phyloP scores from a whole-genome alignment of 768 basidiomycete genomes.

The Russula brevipes region DNA sequence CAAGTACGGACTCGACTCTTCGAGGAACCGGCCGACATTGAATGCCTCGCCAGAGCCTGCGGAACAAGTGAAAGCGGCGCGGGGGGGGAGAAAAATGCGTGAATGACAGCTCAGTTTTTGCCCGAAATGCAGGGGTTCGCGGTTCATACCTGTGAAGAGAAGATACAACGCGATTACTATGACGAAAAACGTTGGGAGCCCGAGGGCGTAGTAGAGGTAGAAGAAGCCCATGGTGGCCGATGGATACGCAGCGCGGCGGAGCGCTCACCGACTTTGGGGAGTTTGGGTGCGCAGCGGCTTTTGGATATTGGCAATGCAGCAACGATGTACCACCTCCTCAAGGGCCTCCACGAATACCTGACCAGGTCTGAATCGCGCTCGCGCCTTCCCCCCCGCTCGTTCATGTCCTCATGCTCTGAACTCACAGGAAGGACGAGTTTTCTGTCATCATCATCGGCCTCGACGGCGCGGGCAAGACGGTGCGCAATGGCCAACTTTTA shows the following conservation, averaged over 20 bases:
- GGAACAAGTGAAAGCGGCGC: background rate
- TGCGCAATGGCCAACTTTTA: slow-evolving; percentile 30
- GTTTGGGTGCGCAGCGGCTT: no score
- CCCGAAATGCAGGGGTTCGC: background rate
- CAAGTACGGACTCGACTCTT: slow-evolving; percentile 88
- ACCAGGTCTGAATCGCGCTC: slow-evolving; percentile 51
- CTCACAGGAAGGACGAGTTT: slow-evolving; percentile 77
- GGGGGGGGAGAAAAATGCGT: background rate
- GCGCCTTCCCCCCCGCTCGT: background rate
- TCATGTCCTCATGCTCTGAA: background rate
- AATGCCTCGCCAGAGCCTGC: slow-evolving; percentile 85
- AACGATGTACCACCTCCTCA: slow-evolving; percentile 89
- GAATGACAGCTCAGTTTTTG: background rate
- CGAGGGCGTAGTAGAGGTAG: slow-evolving; percentile 56
- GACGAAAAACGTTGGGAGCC: slow-evolving; percentile 60
- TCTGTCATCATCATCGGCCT: slow-evolving; percentile 93
- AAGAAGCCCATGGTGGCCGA: slow-evolving; percentile 31
- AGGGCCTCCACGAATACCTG: slow-evolving; percentile 84
- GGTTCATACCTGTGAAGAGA: slow-evolving; percentile 70
- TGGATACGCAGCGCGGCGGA: background rate
- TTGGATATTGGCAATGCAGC: background rate
- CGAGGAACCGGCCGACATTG: slow-evolving; percentile 90
- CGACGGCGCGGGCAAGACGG: slow-evolving; percentile 90
- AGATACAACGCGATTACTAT: slow-evolving; percentile 76
- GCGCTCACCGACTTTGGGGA: background rate